A percentile compares a stretch with the other conserved stretches of the same genome.
phyloP scores from a whole-genome alignment of 768 basidiomycete species.

The Pisolithus tinctorius region DNA sequence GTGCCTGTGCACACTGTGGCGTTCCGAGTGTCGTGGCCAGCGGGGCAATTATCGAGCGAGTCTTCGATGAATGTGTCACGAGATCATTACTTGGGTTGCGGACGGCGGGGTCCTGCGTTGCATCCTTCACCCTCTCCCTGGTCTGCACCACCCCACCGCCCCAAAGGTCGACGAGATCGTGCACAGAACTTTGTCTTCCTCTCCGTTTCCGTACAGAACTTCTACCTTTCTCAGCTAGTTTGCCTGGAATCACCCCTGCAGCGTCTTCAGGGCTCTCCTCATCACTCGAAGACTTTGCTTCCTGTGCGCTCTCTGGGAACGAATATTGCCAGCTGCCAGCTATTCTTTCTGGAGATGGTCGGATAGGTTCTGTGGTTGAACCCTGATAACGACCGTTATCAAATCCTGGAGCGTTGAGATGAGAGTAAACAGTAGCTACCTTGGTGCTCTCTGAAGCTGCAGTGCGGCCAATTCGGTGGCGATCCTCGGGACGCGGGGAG shows the following conservation, averaged over 20 bases:
- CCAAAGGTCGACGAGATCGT: constrained; percentile 76
- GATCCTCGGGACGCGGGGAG: constrained; percentile 33
- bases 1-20: constrained; percentile 19
- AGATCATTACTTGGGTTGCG: constrained; percentile 9
- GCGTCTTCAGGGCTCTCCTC: constrained; percentile 51
- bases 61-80: constrained; percentile 13
- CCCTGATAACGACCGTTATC: constrained; percentile 9
- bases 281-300: constrained; percentile 44
- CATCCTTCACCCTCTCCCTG: constrained; percentile 37
- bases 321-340: constrained; percentile 46
- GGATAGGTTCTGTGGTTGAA: constrained; percentile 2
- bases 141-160: constrained; percentile 45
- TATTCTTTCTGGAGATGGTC: constrained; percentile 8
- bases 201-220: constrained; percentile 27
- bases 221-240: constrained; percentile 17
- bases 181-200: constrained; percentile 73
- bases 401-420: constrained; percentile 1
- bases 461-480: constrained; percentile 9
- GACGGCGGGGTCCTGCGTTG: constrained; percentile 11
- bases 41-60: constrained; percentile 13
- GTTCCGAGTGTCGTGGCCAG: constrained; percentile 15
- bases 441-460: constrained; percentile 5
- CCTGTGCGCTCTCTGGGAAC: constrained; percentile 20
- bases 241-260: constrained; percentile 20
- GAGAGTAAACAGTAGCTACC: constrained; percentile 1